A percentile compares a stretch with the other conserved stretches of the same genome.
These are phyloP conservation scores for Fusarium sp. DNA, from an alignment of 2,329 filamentous ascomycete species.

Conservation along the genomic window DNA sequence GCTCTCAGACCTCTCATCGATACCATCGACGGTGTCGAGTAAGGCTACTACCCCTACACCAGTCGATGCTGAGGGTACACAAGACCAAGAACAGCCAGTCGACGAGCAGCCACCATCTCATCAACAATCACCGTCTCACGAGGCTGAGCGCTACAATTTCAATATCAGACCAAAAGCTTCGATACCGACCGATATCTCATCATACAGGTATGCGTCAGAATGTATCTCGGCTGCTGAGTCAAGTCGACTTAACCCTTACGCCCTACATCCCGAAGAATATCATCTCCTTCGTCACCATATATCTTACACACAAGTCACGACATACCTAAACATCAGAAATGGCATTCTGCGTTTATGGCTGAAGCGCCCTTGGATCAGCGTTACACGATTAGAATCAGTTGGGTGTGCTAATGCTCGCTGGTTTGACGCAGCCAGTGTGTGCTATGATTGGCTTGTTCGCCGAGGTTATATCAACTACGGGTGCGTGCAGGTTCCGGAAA, in stretches of 20 bases:
- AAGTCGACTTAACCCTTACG: slow-evolving; percentile 89
- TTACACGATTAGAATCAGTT: slow-evolving; percentile 86
- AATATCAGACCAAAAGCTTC: slow-evolving; percentile 82
- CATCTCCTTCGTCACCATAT: slow-evolving; percentile 82
- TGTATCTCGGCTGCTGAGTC: slow-evolving; percentile 91
- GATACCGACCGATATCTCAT: slow-evolving; percentile 79
- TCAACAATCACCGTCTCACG: slow-evolving; percentile 47
- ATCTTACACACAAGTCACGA: slow-evolving; percentile 89
- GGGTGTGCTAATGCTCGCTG: slow-evolving; percentile 91
- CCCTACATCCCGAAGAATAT: slow-evolving; percentile 87
- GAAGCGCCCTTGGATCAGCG: slow-evolving; percentile 83
- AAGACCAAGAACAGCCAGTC: slow-evolving; percentile 36
- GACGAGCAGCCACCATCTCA: slow-evolving; percentile 35
- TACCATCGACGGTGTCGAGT: slow-evolving; percentile 68
- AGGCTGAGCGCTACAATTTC: slow-evolving; percentile 57
- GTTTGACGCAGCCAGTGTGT: slow-evolving; percentile 89
- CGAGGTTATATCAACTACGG: slow-evolving; percentile 97
- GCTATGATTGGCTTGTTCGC: slow-evolving; percentile 91
- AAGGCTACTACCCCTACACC: slow-evolving; percentile 75
- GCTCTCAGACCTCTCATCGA: slow-evolving; percentile 67
- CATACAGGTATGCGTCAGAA: slow-evolving; percentile 87
- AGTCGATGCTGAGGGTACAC: slow-evolving; percentile 56
- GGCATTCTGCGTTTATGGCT: slow-evolving; percentile 92
- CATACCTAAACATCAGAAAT: slow-evolving; percentile 96
- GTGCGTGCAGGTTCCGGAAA: slow-evolving; percentile 75